Base-by-base conservation (phyloP, 441 rosid genomes). In the Pelargonium australe region DNA sequence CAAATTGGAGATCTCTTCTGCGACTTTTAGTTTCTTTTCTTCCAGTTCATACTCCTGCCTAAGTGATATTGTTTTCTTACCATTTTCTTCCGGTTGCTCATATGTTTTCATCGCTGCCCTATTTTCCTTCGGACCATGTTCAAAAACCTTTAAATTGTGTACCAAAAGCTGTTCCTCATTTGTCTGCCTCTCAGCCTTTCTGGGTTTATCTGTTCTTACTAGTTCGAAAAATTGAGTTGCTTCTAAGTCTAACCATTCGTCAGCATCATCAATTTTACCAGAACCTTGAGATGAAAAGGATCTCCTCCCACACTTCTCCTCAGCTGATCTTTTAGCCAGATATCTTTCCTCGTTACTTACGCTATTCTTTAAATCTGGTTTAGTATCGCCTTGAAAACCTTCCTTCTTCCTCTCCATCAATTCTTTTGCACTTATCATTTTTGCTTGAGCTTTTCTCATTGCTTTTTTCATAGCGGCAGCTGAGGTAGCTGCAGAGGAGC, bases 401-500 rank as follows among this genome's bases (percentile, higher is more conserved):
- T 80, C 90, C 74, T 77, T 80, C 81, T 87, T 89, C 82, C 85
- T 87, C 69, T 88, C 91, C 75, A 84, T 78, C 64, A 81, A 34
- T 69, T 86, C 95, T 76, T 87, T 91, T 34, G 94, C 89, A 77
- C 79, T 79, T 74, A 79, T 89, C 17, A 89, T 68, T 73, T 80
- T 86, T 66, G 84, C 91, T 80, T 81, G 91, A 70, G 97, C 95
- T 73, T 89, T 85, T 60, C 82, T 81, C 91, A 91, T 85, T n/a
- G 87, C 95, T 68, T 91, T 96, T 75, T 82, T 85, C 81, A 85
- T 79, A 62, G 99, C 90, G 77, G 96, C 96, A 68, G 94, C 83
- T 63, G 87, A 85, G 68, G 69, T 86, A n/a, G 84, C 85, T 67
- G 87, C 90, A 68, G 88, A 85, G 55, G 89, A 85, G 75, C 82